A percentile compares a stretch with the other conserved stretches of the same genome.
phyloP scores from a whole-genome alignment of 2,329 filamentous ascomycete species.

The Aspergillus sojae region DNA sequence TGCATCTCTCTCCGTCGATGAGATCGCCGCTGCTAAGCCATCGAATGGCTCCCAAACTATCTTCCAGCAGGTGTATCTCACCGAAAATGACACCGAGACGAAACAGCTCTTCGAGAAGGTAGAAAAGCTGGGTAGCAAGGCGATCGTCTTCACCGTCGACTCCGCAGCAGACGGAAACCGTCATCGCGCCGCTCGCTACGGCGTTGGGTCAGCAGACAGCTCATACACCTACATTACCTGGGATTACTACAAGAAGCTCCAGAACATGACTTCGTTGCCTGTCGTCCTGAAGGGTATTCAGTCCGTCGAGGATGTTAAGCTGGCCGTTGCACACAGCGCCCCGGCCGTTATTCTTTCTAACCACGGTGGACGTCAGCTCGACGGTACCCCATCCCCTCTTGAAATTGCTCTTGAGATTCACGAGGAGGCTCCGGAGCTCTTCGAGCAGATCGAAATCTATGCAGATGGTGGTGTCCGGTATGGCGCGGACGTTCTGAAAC shows the following conservation, averaged over 20 bases:
- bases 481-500: slow-evolving; percentile 57
- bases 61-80: slow-evolving; percentile 16
- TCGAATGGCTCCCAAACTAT: slow-evolving; percentile 7
- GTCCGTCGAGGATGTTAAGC: slow-evolving; percentile 20
- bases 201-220: slow-evolving; percentile 7
- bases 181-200: slow-evolving; percentile 10
- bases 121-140: slow-evolving; percentile 73
- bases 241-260: slow-evolving; percentile 13
- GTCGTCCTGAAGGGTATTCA: slow-evolving; percentile 23
- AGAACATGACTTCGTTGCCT: slow-evolving; percentile 8
- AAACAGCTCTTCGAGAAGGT: slow-evolving; percentile 46
- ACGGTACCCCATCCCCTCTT: slow-evolving; percentile 50
- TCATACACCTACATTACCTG: slow-evolving; percentile 11
- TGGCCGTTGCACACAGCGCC: slow-evolving; percentile 18
- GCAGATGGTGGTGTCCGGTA: slow-evolving; percentile 56
- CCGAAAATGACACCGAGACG: slow-evolving; percentile 13
- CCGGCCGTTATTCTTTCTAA: slow-evolving; percentile 57
- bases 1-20: slow-evolving; percentile 11
- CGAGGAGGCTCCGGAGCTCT: slow-evolving; percentile 50
- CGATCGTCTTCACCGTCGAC: slow-evolving; percentile 83
- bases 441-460: slow-evolving; percentile 52
- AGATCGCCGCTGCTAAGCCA: slow-evolving; percentile 16
- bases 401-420: slow-evolving; percentile 55
- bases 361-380: slow-evolving; percentile 57
- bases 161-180: slow-evolving; percentile 87